A percentile compares a stretch with the other conserved stretches of the same genome.
Evolutionary conservation across 1,139 yeast genomes (phyloP).

Genomic region (Zhuliangozyma blackwelliae): DNA sequence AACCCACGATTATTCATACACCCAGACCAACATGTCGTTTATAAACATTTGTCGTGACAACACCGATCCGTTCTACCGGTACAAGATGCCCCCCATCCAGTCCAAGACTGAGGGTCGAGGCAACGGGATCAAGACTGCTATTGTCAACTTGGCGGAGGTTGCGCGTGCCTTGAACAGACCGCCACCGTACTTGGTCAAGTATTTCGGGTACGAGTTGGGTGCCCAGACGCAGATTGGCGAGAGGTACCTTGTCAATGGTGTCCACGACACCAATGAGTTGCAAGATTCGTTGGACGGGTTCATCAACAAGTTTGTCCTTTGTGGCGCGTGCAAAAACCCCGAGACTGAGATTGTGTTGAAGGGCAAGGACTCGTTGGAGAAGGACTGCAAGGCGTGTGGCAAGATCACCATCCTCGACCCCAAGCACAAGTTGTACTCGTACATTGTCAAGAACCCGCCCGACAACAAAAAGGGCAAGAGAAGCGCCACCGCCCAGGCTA

Average conservation of each 20-base stretch:
- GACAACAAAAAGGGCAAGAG: slow-evolving; percentile 51
- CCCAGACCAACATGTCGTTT: slow-evolving; percentile 57
- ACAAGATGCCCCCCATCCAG: slow-evolving; percentile 97
- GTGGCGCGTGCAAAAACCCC: slow-evolving; percentile 95
- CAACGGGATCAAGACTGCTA: slow-evolving; percentile 96
- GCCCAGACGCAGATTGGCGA: slow-evolving; percentile 89
- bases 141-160: slow-evolving; percentile 85
- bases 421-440: slow-evolving; percentile 81
- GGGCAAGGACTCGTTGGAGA: slow-evolving; percentile 70
- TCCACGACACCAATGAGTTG: slow-evolving; percentile 82
- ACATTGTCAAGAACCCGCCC: slow-evolving; percentile 91
- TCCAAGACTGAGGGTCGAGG: slow-evolving; percentile 99
- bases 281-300: slow-evolving; percentile 95
- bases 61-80: slow-evolving; percentile 97
- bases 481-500: slow-evolving; percentile 88
- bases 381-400: slow-evolving; percentile 99
- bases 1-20: too few species aligned
- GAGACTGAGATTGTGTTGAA: slow-evolving; percentile 89
- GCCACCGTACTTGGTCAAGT: slow-evolving; percentile 84
- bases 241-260: slow-evolving; percentile 91
- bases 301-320: slow-evolving; percentile 85
- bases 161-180: slow-evolving; percentile 95
- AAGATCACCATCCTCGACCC: slow-evolving; percentile 79
- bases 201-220: slow-evolving; percentile 94
- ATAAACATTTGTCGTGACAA: slow-evolving; percentile 96